Evolutionary conservation across 2,329 filamentous ascomycete genomes (phyloP), one percentile per base, ranked within the genome.

Genomic region (Trichoderma brevicompactum): DNA sequence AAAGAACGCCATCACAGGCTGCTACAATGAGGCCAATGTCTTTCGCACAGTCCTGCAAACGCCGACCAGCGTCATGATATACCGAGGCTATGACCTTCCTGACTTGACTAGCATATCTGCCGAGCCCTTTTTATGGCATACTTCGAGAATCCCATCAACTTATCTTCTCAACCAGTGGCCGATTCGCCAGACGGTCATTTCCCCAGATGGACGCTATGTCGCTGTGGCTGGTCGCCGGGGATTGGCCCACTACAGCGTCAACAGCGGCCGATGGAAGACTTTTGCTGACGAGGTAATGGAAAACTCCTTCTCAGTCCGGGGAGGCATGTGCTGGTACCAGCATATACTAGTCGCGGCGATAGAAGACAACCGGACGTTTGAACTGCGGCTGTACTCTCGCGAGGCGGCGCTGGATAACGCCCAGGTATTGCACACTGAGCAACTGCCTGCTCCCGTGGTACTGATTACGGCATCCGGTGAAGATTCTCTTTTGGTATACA

Each of bases 311-410:
- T 88, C 92, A 28, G 92, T 99, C 13, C 85, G 94, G 68, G 95
- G 95, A 55, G 95, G 95, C 7, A 97, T 99, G 94, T 98, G 94
- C 75, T 99, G 95, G 95, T 94, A 96, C 74, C 93, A 96, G 70
- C 94, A 99, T 77, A 91, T 98, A 38, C 83, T 99, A 17, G 92
- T 98, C 64, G 94, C 93, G 44, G 93, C 94, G 4, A 89, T 97
- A n/a, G 95, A 99, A 77, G 89, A 87, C 62, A 91, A 91, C 70
- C 86, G 89, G 69, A 88, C 88, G 23, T 93, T 93, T 72, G 91
- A 97, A 80, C 79, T 99, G 56, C 91, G 95, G n/a, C 83, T 99
- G 15, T 98, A 94, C 77, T 97, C 94, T 1, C 88, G 96, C 65
- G 95, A 99, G 75, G 84, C 89, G 32, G 82, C 89, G 10, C 84